These are phyloP conservation scores for Salvia hispanica DNA, from an alignment of 257 asterid genomes.

Conservation along the genomic window DNA sequence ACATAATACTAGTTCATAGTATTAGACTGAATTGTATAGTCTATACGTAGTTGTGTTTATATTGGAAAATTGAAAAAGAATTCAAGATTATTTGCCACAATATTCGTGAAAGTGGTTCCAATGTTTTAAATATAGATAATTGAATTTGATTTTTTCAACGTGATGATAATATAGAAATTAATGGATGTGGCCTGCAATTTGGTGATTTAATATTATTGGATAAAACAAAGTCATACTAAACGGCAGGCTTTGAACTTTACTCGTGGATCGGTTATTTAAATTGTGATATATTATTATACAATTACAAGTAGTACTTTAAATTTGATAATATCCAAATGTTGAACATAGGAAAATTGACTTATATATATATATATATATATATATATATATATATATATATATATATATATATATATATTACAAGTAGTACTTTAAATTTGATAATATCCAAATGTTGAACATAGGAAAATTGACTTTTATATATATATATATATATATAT, in stretches of 20 bases:
- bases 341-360: constrained; percentile 9
- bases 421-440: too few relatives aligned
- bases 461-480: too few relatives aligned
- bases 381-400: too few relatives aligned
- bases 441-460: too few relatives aligned
- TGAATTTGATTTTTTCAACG: constrained; percentile 2
- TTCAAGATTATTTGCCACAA: not conserved
- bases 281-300: too few relatives aligned
- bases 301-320: not conserved
- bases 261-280: constrained; percentile 14
- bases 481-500: too few relatives aligned
- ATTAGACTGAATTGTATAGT: not conserved
- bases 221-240: constrained; percentile 21
- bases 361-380: too few relatives aligned
- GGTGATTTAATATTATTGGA: constrained; percentile 7
- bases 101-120: not conserved
- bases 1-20: not conserved
- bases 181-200: not conserved
- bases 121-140: not conserved
- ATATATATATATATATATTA: too few relatives aligned
- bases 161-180: not conserved
- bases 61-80: too few relatives aligned
- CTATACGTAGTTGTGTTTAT: not conserved
- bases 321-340: constrained; percentile 1
- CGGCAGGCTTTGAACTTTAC: constrained; percentile 16